Percentiles rank a stretch among this genome's conserved stretches.
Evolutionary conservation across 306 rosid genomes (phyloP).

Genomic region (Benincasa hispida): DNA sequence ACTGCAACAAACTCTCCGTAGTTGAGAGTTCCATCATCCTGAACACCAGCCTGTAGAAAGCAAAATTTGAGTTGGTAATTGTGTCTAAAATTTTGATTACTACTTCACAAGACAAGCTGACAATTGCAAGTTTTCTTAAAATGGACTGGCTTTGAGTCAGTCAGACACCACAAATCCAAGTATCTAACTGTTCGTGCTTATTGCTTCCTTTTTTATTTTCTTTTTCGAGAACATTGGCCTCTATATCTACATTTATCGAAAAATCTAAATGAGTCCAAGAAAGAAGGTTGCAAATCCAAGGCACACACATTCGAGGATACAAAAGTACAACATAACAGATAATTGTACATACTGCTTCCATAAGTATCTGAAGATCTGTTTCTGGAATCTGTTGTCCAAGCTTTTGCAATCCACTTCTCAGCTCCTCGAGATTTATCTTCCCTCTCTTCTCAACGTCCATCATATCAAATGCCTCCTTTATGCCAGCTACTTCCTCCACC

Average conservation of each 20-base stretch:
- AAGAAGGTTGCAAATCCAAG: not conserved
- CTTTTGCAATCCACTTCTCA: constrained; percentile 32
- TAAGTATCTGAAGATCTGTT: constrained; percentile 41
- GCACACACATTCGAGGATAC: not conserved
- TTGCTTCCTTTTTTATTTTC: not conserved
- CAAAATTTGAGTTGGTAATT: not conserved
- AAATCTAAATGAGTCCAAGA: not conserved
- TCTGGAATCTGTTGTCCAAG: constrained; percentile 46
- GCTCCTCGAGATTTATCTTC: constrained; percentile 35
- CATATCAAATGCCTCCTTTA: constrained; percentile 47
- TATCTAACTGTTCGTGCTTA: not conserved
- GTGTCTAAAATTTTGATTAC: not conserved
- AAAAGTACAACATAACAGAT: not conserved
- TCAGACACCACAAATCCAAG: not conserved
- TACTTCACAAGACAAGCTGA: not conserved
- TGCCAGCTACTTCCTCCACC: constrained; percentile 48
- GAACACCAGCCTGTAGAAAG: constrained; percentile 54
- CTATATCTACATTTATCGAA: not conserved
- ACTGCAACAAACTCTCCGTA: constrained; percentile 82
- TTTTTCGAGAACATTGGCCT: not conserved
- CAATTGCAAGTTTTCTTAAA: not conserved
- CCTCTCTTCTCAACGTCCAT: constrained; percentile 37
- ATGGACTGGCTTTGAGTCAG: not conserved
- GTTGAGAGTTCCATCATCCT: constrained; percentile 67
- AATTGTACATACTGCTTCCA: constrained; percentile 36